Conservation (phyloP, 2,329 filamentous ascomycete species). For the Talaromyces sp. region DNA sequence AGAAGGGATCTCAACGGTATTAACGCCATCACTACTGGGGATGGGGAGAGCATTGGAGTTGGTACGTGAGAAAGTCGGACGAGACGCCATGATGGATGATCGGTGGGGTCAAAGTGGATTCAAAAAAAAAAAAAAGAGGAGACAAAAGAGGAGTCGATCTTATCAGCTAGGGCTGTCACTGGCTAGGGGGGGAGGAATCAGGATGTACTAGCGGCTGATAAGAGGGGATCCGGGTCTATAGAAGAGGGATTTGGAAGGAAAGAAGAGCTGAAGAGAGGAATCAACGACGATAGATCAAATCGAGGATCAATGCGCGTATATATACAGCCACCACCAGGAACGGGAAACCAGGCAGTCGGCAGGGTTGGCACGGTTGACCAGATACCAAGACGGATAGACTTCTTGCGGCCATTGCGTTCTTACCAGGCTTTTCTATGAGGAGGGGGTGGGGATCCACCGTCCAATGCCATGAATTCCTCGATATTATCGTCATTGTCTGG, state of each 20-base stretch:
- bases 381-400: constrained; percentile 12
- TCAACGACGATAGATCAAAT: neutral
- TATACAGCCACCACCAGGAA: constrained; percentile 16
- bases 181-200: neutral
- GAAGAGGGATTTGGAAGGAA: neutral
- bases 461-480: constrained; percentile 38
- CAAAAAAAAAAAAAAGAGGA: constrained; percentile 6
- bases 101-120: constrained; percentile 5
- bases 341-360: neutral
- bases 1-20: constrained; percentile 70
- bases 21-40: constrained; percentile 41
- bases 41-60: constrained; percentile 10
- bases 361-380: constrained; percentile 6
- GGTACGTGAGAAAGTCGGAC: constrained; percentile 14
- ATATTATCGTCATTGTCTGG: constrained; percentile 42
- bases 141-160: constrained; percentile 12
- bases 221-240: constrained; percentile 6
- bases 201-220: neutral
- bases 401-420: constrained; percentile 9
- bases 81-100: constrained; percentile 56
- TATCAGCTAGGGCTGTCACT: constrained; percentile 16
- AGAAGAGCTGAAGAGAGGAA: neutral
- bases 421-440: constrained; percentile 9
- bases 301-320: constrained; percentile 19
- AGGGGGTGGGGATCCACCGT: constrained; percentile 31